phyloP scores from a whole-genome alignment of 352 stramenopile genomes.

The Phytophthora syringae region DNA sequence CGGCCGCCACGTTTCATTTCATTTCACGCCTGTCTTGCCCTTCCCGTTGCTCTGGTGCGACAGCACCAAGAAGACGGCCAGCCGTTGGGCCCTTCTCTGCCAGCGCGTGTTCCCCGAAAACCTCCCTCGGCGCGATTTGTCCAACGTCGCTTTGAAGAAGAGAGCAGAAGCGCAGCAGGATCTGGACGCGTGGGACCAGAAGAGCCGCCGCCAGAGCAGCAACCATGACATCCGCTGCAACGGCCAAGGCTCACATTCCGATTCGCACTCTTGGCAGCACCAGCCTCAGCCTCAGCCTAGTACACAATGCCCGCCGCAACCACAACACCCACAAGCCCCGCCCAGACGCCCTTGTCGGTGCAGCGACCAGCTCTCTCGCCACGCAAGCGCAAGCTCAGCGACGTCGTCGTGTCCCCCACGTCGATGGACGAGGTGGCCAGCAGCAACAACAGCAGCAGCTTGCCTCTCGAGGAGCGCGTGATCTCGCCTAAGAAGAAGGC shows the following conservation, averaged over 20 bases:
- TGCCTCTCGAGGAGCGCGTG: slow-evolving; percentile 33
- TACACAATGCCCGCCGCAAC: slow-evolving; percentile 29
- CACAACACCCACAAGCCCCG: slow-evolving; percentile 21
- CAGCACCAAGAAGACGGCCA: slow-evolving; percentile 7
- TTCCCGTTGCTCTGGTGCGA: background rate
- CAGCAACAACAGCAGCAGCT: slow-evolving; percentile 1
- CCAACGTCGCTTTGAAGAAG: slow-evolving; percentile 36
- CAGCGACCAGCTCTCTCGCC: slow-evolving; percentile 50
- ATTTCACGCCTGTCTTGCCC: slow-evolving; percentile 23
- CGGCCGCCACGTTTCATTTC: slow-evolving; percentile 21
- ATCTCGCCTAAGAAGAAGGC: slow-evolving; percentile 63
- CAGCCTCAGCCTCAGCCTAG: background rate
- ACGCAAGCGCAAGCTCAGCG: slow-evolving; percentile 59
- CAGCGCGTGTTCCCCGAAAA: slow-evolving; percentile 11
- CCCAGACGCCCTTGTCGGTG: slow-evolving; percentile 37
- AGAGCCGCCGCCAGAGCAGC: slow-evolving; percentile 18
- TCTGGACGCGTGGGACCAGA: slow-evolving; percentile 41
- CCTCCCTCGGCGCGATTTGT: slow-evolving; percentile 23
- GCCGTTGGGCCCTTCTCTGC: slow-evolving; percentile 28
- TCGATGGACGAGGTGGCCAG: slow-evolving; percentile 43
- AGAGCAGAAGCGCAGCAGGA: slow-evolving; percentile 36
- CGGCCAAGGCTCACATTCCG: slow-evolving; percentile 26
- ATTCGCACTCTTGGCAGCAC: slow-evolving; percentile 23
- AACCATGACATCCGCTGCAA: slow-evolving; percentile 20
- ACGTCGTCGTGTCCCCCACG: slow-evolving; percentile 32